Evolutionary conservation across 371 early-diverging fungal genomes (phyloP), one percentile per base, ranked within the genome.

Genomic region (Actinomortierella ambigua): DNA sequence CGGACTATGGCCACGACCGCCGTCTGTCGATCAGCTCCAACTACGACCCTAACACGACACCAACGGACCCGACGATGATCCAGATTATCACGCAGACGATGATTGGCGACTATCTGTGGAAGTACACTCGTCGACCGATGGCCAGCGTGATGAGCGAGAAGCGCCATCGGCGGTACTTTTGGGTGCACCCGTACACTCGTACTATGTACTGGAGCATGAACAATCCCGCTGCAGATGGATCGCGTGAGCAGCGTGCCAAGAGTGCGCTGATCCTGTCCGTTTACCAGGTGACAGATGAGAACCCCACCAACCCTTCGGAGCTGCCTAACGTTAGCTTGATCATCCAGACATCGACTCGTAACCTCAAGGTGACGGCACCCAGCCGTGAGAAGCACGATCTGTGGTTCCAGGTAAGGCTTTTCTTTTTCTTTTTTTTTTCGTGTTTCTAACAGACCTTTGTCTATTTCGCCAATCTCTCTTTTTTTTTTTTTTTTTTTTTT

Each of bases 101-200:
- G 87, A 86, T 91, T 53, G 93, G 93, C 6, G 88, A 88, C 46
- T 88, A 82, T 68, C 75, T 92, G 70, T 85, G 80, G 70, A 93
- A 93, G 77, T 90, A 85, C 56, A 87, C 87, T 17, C 80, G 87
- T 7, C 78, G 83, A 41, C 63, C 75, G 23, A 78, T 81, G 51
- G 82, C 80, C 5, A 64, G 64, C n/a, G 81, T 82, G 20, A 81
- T 78, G n/a, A 82, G 82, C 23, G 88, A 86, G 63, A 86, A 86
- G 47, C 75, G 80, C 13, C 90, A 93, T 52, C 60, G 77, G 46
- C 80, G 93, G 6, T 92, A 86, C 80, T 87, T 92, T 55, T 92
- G 93, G 93, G 78, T 93, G 14, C 90, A 92, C 65, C 93, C 93
- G 20, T 92, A 92, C 57, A 87, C 90, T 41, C 87, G 85, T 59